Evolutionary conservation across 768 basidiomycete species (phyloP).

Genomic region (Crepidotus variabilis): DNA sequence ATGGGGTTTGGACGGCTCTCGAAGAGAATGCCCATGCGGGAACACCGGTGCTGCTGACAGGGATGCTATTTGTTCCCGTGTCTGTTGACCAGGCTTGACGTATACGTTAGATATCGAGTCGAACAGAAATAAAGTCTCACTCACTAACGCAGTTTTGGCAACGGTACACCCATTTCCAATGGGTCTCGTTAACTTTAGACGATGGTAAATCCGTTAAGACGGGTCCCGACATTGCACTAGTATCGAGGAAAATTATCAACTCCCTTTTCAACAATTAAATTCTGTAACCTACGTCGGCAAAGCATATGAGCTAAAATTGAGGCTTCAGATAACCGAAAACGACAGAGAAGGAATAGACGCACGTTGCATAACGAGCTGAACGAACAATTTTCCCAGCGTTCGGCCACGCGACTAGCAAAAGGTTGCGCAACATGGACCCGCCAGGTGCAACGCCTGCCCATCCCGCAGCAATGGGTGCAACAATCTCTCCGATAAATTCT

Average conservation of each 20-base stretch:
- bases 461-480: constrained; percentile 46
- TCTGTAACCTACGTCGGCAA: constrained; percentile 48
- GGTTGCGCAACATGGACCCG: constrained; percentile 51
- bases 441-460: constrained; percentile 56
- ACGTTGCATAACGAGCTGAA: constrained; percentile 54
- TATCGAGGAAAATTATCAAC: neutral
- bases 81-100: constrained; percentile 34
- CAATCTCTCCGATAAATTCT: constrained; percentile 63
- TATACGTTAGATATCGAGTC: neutral
- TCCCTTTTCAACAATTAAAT: neutral
- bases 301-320: constrained; percentile 51
- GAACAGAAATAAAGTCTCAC: constrained; percentile 12
- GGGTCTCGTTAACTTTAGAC: constrained; percentile 51
- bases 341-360: constrained; percentile 1
- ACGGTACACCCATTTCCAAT: constrained; percentile 67
- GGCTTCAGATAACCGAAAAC: too few relatives aligned
- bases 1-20: constrained; percentile 41
- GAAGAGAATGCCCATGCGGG: constrained; percentile 50
- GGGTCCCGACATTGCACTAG: constrained; percentile 40
- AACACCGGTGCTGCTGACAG: constrained; percentile 29
- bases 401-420: constrained; percentile 60
- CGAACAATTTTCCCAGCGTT: constrained; percentile 47
- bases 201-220: constrained; percentile 48
- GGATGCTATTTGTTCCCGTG: constrained; percentile 34
- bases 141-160: constrained; percentile 64